Evolutionary conservation across 139 green algal genomes (phyloP), one percentile per base, ranked within the genome.

Genomic region (Volvox africanus): DNA sequence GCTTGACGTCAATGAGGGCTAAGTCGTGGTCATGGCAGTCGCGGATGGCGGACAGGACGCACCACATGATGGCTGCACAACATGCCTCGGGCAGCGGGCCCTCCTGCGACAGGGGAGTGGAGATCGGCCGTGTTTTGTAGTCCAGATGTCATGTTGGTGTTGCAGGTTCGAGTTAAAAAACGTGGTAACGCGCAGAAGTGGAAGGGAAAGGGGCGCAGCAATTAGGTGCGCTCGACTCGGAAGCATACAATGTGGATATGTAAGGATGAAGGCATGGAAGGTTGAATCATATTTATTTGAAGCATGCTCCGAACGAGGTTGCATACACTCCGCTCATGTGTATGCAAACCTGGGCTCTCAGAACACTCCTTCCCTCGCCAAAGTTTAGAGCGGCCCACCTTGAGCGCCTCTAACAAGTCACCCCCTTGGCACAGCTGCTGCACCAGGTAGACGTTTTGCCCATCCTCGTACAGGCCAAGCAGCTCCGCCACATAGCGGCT

Each of bases 1-100:
- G 95, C 93, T 97, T 97, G 67, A 97, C 91, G 91, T 97, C 95
- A 17, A 95, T 93, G 61, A 96, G 94, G 21, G 92, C 80, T 33
- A 95, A 35, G 24, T 88, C 50, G 35, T 92, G 73, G 17, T 79
- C 86, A 86, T 97, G 96, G 89, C 93, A 96, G 26, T 92, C 88
- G 24, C 93, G 91, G 12, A 97, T 91, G 26, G 95, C 92, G 26
- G 90, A 86, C 32, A 97, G 92, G 68, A 93, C 93, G 17, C 93
- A 92, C 44, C 91, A 93, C 62, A 96, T 88, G 0, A 96, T 93
- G 24, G 82, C 65, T 17, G 94, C 93, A 1, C 94, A 91, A 36
- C 93, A 92, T 11, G 32, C 19, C 83, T 97, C 95, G 16, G 69
- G 55, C 37, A 97, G 88, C 1, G 82, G 87, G 11, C 89, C 93